phyloP scores from a whole-genome alignment of 331 rosid genomes.

The Rhamnella rubrinervis region DNA sequence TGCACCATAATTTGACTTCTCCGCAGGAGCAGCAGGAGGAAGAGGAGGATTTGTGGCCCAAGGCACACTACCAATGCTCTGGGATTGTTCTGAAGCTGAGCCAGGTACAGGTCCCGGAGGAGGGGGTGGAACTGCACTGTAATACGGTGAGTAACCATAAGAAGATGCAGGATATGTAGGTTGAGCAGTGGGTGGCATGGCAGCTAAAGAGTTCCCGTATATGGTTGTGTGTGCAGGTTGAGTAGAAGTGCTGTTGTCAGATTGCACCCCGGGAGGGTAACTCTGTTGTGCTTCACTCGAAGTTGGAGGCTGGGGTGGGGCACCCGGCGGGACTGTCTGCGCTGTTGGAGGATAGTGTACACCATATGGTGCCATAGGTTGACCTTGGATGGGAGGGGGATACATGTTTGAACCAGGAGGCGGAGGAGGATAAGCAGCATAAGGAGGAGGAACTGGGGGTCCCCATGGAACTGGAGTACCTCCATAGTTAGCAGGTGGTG shows the following conservation, averaged over 20 bases:
- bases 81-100: slow-evolving; percentile 57
- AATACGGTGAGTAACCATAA: slow-evolving; percentile 79
- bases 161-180: slow-evolving; percentile 68
- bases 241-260: slow-evolving; percentile 53
- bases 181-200: slow-evolving; percentile 67
- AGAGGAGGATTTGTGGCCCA: slow-evolving; percentile 66
- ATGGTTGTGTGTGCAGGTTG: slow-evolving; percentile 51
- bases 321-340: slow-evolving; percentile 79
- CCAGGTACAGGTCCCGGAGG: slow-evolving; percentile 54
- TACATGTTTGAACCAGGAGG: slow-evolving; percentile 93
- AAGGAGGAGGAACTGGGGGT: slow-evolving; percentile 81
- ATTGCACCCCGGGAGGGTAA: slow-evolving; percentile 88
- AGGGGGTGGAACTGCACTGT: slow-evolving; percentile 74
- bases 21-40: slow-evolving; percentile 60
- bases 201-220: slow-evolving; percentile 50
- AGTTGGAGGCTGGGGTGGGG: slow-evolving; percentile 58
- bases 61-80: slow-evolving; percentile 59
- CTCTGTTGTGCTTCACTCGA: slow-evolving; percentile 71
- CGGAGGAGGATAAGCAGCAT: slow-evolving; percentile 71
- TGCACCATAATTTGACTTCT: slow-evolving; percentile 59
- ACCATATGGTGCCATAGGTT: slow-evolving; percentile 73
- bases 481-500: slow-evolving; percentile 62
- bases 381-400: slow-evolving; percentile 65
- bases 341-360: slow-evolving; percentile 68
- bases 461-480: slow-evolving; percentile 93